Conservation (phyloP, 2,329 filamentous ascomycete genomes). For the Fusarium sp. region DNA sequence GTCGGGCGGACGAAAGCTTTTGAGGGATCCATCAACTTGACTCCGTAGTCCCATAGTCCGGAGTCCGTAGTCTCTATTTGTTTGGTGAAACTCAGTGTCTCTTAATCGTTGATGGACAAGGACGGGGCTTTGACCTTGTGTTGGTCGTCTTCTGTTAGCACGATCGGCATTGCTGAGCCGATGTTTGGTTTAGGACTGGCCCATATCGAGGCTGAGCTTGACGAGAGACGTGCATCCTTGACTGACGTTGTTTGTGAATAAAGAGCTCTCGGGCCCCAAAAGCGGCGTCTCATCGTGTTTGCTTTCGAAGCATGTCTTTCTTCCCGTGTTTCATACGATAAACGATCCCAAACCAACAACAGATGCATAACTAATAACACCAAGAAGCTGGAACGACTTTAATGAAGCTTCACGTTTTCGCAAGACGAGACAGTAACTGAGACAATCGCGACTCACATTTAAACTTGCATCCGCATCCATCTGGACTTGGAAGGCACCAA, state of each 20-base stretch:
- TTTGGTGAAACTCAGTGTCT: conserved; percentile 21
- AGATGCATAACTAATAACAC: not conserved
- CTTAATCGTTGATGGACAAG: conserved; percentile 11
- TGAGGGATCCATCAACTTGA: too few species aligned
- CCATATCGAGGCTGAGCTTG: conserved; percentile 31
- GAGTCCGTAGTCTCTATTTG: too few species aligned
- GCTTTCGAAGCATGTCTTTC: not conserved
- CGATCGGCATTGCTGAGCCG: conserved; percentile 32
- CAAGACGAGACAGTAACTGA: conserved; percentile 15
- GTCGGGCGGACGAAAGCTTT: too few species aligned
- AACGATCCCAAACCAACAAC: not conserved
- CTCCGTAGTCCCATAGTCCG: too few species aligned
- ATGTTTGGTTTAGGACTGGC: conserved; percentile 20
- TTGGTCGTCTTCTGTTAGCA: conserved; percentile 10
- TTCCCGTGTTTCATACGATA: conserved; percentile 6
- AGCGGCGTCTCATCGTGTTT: not conserved
- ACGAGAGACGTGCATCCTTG: conserved; percentile 29
- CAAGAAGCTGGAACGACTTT: conserved; percentile 8
- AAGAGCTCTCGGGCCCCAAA: conserved; percentile 18
- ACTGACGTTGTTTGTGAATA: conserved; percentile 20
- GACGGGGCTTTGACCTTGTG: conserved; percentile 6
- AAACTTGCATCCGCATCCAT: conserved; percentile 6
- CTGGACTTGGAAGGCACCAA: not conserved
- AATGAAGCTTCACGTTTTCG: conserved; percentile 19
- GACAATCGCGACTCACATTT: conserved; percentile 17